These are phyloP conservation scores for Sporothrix brasiliensis DNA, from an alignment of 2,329 filamentous ascomycete species.

Conservation along the genomic window DNA sequence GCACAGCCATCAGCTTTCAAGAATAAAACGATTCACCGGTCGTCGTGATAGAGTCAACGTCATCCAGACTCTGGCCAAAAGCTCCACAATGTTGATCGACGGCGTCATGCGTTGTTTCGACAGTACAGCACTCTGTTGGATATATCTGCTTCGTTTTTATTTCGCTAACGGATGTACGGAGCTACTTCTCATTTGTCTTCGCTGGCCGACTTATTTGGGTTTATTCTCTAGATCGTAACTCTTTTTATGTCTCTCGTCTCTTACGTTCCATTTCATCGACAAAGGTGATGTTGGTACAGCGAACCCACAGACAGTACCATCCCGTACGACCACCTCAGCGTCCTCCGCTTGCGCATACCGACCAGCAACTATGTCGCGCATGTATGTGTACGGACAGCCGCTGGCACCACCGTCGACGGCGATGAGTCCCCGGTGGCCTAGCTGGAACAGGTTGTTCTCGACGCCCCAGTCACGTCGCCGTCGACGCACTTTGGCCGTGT, in stretches of 20 bases:
- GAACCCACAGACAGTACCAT: constrained; percentile 25
- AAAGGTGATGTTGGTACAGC: not conserved
- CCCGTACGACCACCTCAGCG: constrained; percentile 15
- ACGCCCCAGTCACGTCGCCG: constrained; percentile 28
- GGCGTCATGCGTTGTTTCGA: too few relatives aligned
- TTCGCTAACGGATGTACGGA: too few relatives aligned
- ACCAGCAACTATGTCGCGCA: constrained; percentile 21
- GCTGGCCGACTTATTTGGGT: too few relatives aligned
- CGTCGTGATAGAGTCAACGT: too few relatives aligned
- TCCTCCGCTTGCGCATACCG: constrained; percentile 25
- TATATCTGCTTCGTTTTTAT: not conserved
- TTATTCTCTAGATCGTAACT: not conserved
- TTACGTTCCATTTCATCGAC: not conserved
- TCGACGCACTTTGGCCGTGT: constrained; percentile 28
- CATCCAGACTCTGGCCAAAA: too few relatives aligned
- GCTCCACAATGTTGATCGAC: too few relatives aligned
- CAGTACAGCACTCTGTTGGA: not conserved
- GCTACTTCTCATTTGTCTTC: too few relatives aligned
- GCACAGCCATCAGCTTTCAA: too few relatives aligned
- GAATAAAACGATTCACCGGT: too few relatives aligned
- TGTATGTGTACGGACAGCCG: constrained; percentile 30
- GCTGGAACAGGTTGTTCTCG: constrained; percentile 31
- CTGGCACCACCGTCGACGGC: constrained; percentile 24
- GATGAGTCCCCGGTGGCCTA: constrained; percentile 28
- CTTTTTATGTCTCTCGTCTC: not conserved